phyloP scores from a whole-genome alignment of 768 basidiomycete species.

The Russula vinacea region DNA sequence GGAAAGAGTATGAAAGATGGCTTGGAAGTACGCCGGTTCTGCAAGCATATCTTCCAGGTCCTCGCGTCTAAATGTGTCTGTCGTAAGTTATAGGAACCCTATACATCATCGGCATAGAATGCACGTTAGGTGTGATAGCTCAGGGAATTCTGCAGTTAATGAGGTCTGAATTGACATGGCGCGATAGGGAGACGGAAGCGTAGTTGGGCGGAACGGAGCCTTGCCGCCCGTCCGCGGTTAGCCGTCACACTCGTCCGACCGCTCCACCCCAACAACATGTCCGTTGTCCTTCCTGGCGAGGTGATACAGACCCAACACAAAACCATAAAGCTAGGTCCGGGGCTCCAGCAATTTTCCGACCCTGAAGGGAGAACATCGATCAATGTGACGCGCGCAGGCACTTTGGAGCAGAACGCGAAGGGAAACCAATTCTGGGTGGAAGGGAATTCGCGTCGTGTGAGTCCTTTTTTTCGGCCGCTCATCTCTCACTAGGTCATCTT shows the following conservation, averaged over 20 bases:
- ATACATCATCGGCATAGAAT: neutral
- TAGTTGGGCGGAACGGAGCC: no score
- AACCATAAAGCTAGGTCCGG: constrained; percentile 85
- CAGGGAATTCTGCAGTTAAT: constrained; percentile 59
- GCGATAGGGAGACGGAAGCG: neutral
- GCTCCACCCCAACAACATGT: constrained; percentile 43
- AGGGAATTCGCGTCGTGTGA: constrained; percentile 75
- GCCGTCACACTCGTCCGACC: constrained; percentile 11
- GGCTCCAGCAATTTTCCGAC: constrained; percentile 54
- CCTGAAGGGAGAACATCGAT: constrained; percentile 37
- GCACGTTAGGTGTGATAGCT: constrained; percentile 69
- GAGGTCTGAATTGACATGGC: constrained; percentile 31
- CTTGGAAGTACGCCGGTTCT: constrained; percentile 83
- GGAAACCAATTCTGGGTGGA: constrained; percentile 88
- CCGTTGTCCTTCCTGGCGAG: constrained; percentile 80
- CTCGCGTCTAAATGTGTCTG: constrained; percentile 55
- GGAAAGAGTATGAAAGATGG: constrained; percentile 76
- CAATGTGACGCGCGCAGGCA: constrained; percentile 66
- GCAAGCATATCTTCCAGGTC: constrained; percentile 87
- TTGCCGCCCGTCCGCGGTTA: neutral
- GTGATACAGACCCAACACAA: constrained; percentile 66
- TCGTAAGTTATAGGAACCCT: neutral
- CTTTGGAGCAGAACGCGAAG: constrained; percentile 65
- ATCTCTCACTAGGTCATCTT: constrained; percentile 1
- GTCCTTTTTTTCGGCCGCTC: constrained; percentile 36